Evolutionary conservation across 23 red algal genomes (phyloP), one percentile per base, ranked within the genome.

Genomic region (Agarophyton chilense): DNA sequence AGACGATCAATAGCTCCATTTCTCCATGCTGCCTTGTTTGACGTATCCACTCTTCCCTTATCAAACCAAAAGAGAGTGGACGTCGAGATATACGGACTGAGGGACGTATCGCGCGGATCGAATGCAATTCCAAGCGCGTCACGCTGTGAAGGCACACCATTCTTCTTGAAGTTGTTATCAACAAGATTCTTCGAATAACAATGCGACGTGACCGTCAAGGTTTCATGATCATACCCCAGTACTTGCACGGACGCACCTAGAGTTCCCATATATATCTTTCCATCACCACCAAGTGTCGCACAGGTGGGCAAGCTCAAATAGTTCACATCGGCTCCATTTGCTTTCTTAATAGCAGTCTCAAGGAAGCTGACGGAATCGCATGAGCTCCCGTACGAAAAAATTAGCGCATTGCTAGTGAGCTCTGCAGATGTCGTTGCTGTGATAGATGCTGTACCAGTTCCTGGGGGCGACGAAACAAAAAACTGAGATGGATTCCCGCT

Each of bases 221-320:
- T 42, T 24, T 26, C 53, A 14, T 62, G 49, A 65, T 84, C 73
- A 22, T 85, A 82, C 10, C 61, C 68, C 1, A 93, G 80, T 6
- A 83, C 78, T 29, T 84, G 90, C 29, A 93, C 79, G 21, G 72
- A 74, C 3, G 74, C 90, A 12, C 64, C 80, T 51, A 85, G 90
- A 26, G 78, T 83, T 64, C 90, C 90, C 72, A 93, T 84, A 53
- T 93, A 93, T 22, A 83, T 74, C 53, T 68, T 50, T 11, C 78
- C 80, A 56, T 84, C 90, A 39, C 53, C 53, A 21, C 78, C 78
- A 13, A 84, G 31, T 5, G 55, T 53, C 14, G 68, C 67, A 78
- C 78, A 71, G 4, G 90, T 93, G 21, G 87, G 87, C 46, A 81
- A 42, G 25, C 78, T 79, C 26, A 91, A 49, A n/a, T 70, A 68